Evolutionary conservation across 345 rosid species (phyloP).

Genomic region (Arabis hirsuta): DNA sequence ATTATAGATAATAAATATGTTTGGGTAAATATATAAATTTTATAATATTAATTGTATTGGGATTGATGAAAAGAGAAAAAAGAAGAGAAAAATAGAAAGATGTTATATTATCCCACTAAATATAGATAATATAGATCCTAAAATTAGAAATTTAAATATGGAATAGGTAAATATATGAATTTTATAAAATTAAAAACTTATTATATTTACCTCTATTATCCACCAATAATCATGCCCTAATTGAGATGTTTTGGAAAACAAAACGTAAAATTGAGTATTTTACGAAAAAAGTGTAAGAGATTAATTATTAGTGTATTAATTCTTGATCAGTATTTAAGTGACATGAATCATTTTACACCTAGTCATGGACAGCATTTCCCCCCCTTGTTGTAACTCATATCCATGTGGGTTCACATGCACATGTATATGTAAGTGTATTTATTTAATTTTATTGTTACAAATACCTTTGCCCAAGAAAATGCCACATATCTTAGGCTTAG

Average conservation of each 20-base stretch:
- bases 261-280: background rate
- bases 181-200: no score
- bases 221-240: no score
- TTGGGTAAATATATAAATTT: no score
- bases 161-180: no score
- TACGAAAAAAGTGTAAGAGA: background rate
- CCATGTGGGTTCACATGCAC: slow-evolving; percentile 46
- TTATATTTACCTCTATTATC: no score
- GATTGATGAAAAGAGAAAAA: no score
- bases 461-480: slow-evolving; percentile 32
- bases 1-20: no score
- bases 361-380: background rate
- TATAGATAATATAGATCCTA: no score
- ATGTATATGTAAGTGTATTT: slow-evolving; percentile 8
- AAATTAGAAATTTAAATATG: no score
- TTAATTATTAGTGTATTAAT: background rate
- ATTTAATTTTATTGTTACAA: slow-evolving; percentile 24
- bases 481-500: slow-evolving; percentile 34
- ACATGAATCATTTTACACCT: slow-evolving; percentile 3
- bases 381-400: slow-evolving; percentile 24
- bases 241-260: background rate
- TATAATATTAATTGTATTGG: no score
- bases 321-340: slow-evolving; percentile 15
- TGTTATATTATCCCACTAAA: no score
- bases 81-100: no score